Evolutionary conservation across 2,329 filamentous ascomycete species (phyloP), one percentile per base, ranked within the genome.

Genomic region (Allantophomopsis lycopodina): DNA sequence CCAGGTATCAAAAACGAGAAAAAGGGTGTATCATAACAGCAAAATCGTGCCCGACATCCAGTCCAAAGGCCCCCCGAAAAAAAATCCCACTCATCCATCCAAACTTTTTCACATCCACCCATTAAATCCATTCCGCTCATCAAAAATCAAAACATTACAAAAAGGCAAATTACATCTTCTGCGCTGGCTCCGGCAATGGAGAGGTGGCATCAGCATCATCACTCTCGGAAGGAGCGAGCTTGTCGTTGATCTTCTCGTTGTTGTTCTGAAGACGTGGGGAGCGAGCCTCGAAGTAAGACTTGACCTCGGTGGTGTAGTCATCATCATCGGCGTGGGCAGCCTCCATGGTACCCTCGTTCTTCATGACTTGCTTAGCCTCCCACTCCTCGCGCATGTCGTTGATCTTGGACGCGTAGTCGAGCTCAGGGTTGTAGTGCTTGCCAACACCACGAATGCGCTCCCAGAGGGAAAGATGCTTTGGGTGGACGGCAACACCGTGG

Each of bases 401-500:
- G 46, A 95, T 82, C 69, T 86, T 88, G 57, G 79, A 70, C 64
- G 83, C 73, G 64, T 82, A 85, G 67, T 96, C 89, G 38, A 79
- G 65, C 46, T 84, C 78, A 7, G 87, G 76, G 59, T 95, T 68
- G 65, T 95, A 96, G 56, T 73, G 58, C 68, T 91, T 93, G 59
- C 80, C 77, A 14, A 82, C 71, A 38, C 86, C 87, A 40, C 74
- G 71, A 46, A 84, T 60, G 45, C 85, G 79, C 70, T 96, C 89
- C 82, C 85, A 96, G 38, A 88, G 58, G 6, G 83, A 89, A 46
- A 96, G 65, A 56, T 96, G 89, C 59, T 82, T 75, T 36, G 85
- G 81, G 68, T 96, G 87, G 43, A 96, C 78, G 44, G 89, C 89
- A 40, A 94, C 79, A 48, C 89, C 89, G 63, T 94, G 88, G 66